These are phyloP conservation scores for Verbena officinalis DNA, from an alignment of 257 asterid species.

Conservation along the genomic window DNA sequence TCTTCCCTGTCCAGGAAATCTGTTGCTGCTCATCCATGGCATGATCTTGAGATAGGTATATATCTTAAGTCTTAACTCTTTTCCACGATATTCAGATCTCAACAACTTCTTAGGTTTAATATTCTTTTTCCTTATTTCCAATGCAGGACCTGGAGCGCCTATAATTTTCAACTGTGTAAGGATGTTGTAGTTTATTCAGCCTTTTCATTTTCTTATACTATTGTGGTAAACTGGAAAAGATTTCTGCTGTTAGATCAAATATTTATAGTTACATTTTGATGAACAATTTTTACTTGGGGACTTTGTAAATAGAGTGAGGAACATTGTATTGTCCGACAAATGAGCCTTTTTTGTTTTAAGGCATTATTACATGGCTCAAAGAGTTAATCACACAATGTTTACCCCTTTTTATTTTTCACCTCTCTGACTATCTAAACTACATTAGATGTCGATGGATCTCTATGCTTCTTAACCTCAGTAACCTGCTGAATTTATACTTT, in stretches of 20 bases:
- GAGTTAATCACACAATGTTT: not conserved
- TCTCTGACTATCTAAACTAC: not conserved
- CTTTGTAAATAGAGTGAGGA: slow-evolving; percentile 10
- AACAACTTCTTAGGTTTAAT: slow-evolving; percentile 10
- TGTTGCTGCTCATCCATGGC: slow-evolving; percentile 99
- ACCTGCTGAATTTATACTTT: not conserved
- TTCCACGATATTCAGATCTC: slow-evolving; percentile 9
- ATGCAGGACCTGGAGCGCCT: slow-evolving; percentile 94
- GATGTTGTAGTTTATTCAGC: slow-evolving; percentile 24
- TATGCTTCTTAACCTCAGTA: slow-evolving; percentile 5
- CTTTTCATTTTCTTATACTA: slow-evolving; percentile 5
- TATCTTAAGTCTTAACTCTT: slow-evolving; percentile 25
- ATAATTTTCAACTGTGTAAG: slow-evolving; percentile 85
- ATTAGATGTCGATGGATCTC: slow-evolving; percentile 10
- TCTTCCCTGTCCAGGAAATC: slow-evolving; percentile 78
- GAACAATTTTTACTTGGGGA: not conserved
- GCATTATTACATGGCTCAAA: slow-evolving; percentile 11
- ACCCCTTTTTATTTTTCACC: not conserved
- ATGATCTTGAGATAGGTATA: slow-evolving; percentile 93
- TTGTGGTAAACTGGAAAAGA: slow-evolving; percentile 19
- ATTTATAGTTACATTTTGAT: slow-evolving; percentile 1
- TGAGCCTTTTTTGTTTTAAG: not conserved
- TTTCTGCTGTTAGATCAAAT: slow-evolving; percentile 10
- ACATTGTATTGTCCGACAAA: slow-evolving; percentile 1
- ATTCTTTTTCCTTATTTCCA: slow-evolving; percentile 25